Evolutionary conservation across 192 early-diverging fungal species (phyloP), one percentile per base, ranked within the genome.

Genomic region (Gamsiella multidivaricata): DNA sequence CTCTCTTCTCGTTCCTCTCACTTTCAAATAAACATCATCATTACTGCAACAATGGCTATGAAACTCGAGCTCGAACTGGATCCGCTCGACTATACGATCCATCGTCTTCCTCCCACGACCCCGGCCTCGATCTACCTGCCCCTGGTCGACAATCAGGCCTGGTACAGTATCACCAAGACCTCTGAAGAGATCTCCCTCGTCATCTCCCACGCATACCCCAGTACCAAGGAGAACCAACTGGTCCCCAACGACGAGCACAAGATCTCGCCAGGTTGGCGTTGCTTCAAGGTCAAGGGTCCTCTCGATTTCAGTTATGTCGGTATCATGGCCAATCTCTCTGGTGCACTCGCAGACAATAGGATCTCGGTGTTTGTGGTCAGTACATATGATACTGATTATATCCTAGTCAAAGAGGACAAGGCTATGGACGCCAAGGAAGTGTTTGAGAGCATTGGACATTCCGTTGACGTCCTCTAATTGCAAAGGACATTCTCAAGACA

Each of bases 381-480:
- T 33, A 92, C 91, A 1, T 93, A 81, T 54, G 89, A 93, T 54
- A 93, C 92, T 7, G 92, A 93, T 61, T 93, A 91, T 69, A 79
- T 93, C 4, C 55, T 90, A 33, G 87, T 92, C 43, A 92, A 90
- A 47, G 63, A 86, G 34, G 85, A 87, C 45, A 62, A 54, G 17
- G 66, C 65, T 0, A 15, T 64, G 37, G 65, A 61, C 1, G 74
- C 74, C 17, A 78, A 69, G 54, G 41, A 51, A 23, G 61, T 69
- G 12, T 78, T 66, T 55, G 65, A 78, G 20, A 22, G 31, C 8
- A 69, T 61, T 64, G 74, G 74, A n/a, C 74, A 78, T n/a, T 64
- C 65, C 5, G 74, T 78, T 10, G 20, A 57, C 11, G 25, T 66
- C 8, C 31, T 69, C n/a, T 78, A 53, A 59, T n/a, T 20, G 58